phyloP scores from a whole-genome alignment of 345 rosid genomes.

The Dovyalis caffra region DNA sequence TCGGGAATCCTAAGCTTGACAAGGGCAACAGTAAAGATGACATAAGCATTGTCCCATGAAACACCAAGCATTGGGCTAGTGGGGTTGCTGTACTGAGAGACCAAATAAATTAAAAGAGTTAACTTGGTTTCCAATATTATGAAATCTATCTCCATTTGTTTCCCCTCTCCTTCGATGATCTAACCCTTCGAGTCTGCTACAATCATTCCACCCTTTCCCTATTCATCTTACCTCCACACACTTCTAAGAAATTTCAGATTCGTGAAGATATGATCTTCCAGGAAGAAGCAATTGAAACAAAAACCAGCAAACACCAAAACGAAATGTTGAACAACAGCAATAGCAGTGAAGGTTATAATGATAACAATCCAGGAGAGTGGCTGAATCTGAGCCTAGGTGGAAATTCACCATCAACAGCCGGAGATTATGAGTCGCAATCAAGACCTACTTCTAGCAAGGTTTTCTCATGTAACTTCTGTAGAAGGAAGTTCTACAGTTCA shows the following conservation, averaged over 20 bases:
- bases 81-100: slow-evolving; percentile 38
- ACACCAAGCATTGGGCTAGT: slow-evolving; percentile 41
- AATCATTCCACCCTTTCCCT: slow-evolving; percentile 14
- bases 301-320: slow-evolving; percentile 15
- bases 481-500: slow-evolving; percentile 70
- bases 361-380: slow-evolving; percentile 48
- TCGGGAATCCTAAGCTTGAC: slow-evolving; percentile 63
- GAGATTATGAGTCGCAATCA: slow-evolving; percentile 32
- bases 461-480: slow-evolving; percentile 73
- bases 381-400: slow-evolving; percentile 60
- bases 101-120: slow-evolving; percentile 21
- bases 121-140: slow-evolving; percentile 14
- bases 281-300: slow-evolving; percentile 30
- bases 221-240: slow-evolving; percentile 13
- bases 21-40: slow-evolving; percentile 39
- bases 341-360: slow-evolving; percentile 23
- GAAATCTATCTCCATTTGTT: slow-evolving; percentile 35
- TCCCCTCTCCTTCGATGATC: slow-evolving; percentile 29
- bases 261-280: slow-evolving; percentile 39
- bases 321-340: slow-evolving; percentile 17
- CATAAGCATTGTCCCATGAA: slow-evolving; percentile 42
- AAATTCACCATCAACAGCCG: slow-evolving; percentile 37
- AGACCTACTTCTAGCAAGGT: slow-evolving; percentile 43
- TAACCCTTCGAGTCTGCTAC: slow-evolving; percentile 31
- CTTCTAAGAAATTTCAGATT: background rate